Conservation (phyloP, 2,329 filamentous ascomycete genomes). For the Microcyclosporella mali region DNA sequence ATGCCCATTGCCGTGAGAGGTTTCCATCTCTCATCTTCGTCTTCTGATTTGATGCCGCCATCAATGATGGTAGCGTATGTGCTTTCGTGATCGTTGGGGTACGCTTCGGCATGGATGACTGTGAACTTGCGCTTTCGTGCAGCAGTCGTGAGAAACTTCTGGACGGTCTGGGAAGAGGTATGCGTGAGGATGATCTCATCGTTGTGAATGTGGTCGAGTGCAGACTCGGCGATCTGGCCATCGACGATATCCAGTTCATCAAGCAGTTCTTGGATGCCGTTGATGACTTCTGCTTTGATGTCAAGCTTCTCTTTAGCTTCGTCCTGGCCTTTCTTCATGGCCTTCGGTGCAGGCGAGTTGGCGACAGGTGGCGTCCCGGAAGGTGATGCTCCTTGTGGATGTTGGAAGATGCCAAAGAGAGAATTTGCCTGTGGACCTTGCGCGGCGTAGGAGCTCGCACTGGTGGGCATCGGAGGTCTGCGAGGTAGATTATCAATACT, state of each 20-base stretch:
- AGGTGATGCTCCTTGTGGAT: constrained; percentile 45
- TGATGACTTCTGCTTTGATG: constrained; percentile 82
- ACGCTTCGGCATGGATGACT: constrained; percentile 72
- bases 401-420: constrained; percentile 82
- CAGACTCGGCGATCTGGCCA: constrained; percentile 82
- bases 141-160: constrained; percentile 81
- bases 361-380: constrained; percentile 45
- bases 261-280: constrained; percentile 91
- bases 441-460: constrained; percentile 59
- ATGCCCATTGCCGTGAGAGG: constrained; percentile 72
- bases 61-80: constrained; percentile 57
- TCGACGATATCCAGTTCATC: constrained; percentile 92
- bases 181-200: constrained; percentile 90
- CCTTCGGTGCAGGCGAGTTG: constrained; percentile 29
- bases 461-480: constrained; percentile 57
- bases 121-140: constrained; percentile 89
- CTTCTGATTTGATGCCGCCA: constrained; percentile 46
- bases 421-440: constrained; percentile 56
- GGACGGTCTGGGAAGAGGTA: constrained; percentile 77
- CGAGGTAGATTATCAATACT: constrained; percentile 24
- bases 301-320: constrained; percentile 47
- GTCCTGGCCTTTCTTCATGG: constrained; percentile 29
- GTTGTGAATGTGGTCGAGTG: constrained; percentile 86
- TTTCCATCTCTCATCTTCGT: constrained; percentile 58
- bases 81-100: constrained; percentile 60